Evolutionary conservation across 2,329 filamentous ascomycete species (phyloP).

Genomic region (Talaromyces sp.): DNA sequence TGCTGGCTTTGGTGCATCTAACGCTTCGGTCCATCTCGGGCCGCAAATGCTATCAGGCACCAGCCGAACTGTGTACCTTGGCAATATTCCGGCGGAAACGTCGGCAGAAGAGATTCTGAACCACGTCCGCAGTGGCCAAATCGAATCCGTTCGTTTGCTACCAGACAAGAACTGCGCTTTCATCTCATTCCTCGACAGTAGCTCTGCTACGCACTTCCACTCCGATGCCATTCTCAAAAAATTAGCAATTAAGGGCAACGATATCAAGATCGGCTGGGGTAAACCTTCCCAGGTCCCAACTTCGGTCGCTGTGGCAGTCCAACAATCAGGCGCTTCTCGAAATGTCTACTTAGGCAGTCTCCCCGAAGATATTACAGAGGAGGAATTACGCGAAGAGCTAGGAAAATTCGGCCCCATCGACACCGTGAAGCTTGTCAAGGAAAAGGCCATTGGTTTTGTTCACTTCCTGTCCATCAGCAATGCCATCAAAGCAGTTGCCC

Average conservation of each 20-base stretch:
- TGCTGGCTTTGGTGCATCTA: constrained; percentile 61
- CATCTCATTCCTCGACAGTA: constrained; percentile 97
- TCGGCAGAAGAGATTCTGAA: constrained; percentile 93
- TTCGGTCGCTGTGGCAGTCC: constrained; percentile 92
- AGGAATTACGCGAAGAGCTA: constrained; percentile 89
- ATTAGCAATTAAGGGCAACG: constrained; percentile 95
- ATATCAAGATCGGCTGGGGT: constrained; percentile 99
- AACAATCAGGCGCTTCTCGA: constrained; percentile 92
- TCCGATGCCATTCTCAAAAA: constrained; percentile 99
- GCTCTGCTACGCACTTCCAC: constrained; percentile 97
- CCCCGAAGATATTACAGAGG: constrained; percentile 83
- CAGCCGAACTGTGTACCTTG: constrained; percentile 93
- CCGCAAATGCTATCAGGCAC: constrained; percentile 83
- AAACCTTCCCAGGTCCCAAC: constrained; percentile 98
- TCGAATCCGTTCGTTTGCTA: constrained; percentile 94
- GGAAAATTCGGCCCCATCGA: constrained; percentile 96
- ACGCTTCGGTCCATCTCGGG: constrained; percentile 70
- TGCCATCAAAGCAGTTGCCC: constrained; percentile 95
- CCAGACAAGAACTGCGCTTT: constrained; percentile 99
- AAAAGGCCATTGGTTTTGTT: constrained; percentile 97
- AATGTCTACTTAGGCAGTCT: constrained; percentile 97
- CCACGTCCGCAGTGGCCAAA: constrained; percentile 94
- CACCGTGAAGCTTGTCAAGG: constrained; percentile 93
- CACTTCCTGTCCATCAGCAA: constrained; percentile 97
- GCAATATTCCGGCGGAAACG: constrained; percentile 98